Base-by-base conservation (phyloP, 352 stramenopile genomes). In the Phytophthora agathidicida region DNA sequence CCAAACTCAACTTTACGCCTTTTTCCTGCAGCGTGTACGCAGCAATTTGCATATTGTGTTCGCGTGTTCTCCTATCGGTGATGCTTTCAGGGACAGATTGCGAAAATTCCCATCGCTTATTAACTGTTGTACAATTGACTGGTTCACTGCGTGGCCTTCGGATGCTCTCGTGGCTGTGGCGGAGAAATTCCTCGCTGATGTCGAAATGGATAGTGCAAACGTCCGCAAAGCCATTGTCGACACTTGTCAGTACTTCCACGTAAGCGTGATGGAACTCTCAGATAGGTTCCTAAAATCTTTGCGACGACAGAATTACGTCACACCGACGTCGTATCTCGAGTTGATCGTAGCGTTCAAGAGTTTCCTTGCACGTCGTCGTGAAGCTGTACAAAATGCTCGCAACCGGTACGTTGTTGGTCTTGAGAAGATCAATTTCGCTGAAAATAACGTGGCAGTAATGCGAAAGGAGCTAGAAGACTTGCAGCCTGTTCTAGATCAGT, bases 121-220 rank as follows among this genome's bases (percentile, higher is more conserved):
- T 73, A 98, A 98, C 60, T 98, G 95, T 68, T 98, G 95, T 57
- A 97, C 93, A n/a, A 98, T 98, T 63, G 94, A 98, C 61, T 98
- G 95, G 95, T 98, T 98, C 66, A 98, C 89, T 7, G 87, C 92
- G 11, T 98, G 95, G 95, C 95, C 95, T 2, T 75, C 78, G 1
- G 95, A 98, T 58, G 94, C 95, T 1, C 72, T 98, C 1, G 81
- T 97, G 1, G 94, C 95, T 2, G 95, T 98, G 23, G 95, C 95
- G 1, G 77, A 97, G 33, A 97, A 96, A 41, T 98, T 98, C 55
- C 67, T 98, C 14, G 71, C 80, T 13, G 86, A 93, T 27, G 86
- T 98, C 7, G 78, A 96, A 44, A 97, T 98, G 70, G 86, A 94
- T 26, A 94, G 61, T 31, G 68, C 55, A 2, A 60, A 73, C 2